Base-by-base conservation (phyloP, 139 green algal genomes). In the Tetradesmus obliquus region DNA sequence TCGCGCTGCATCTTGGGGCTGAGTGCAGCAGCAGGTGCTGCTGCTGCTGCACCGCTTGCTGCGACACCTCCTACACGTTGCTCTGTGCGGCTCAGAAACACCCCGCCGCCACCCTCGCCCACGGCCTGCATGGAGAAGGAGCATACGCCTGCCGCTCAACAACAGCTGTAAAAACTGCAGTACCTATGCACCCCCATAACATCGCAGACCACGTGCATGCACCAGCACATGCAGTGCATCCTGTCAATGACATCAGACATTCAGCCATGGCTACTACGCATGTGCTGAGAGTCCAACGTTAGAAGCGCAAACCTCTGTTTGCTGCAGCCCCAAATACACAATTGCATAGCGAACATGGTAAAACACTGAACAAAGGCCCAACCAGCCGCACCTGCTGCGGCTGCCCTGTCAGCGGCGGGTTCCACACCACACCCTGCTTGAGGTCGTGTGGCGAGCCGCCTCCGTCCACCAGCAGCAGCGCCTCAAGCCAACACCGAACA, bases 361-460 rank as follows among this genome's bases (percentile, higher is more conserved):
- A 12, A 72, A 72, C 62, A 72, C 10, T 12, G 10, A 72, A 9
- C 20, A 5, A 24, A 79, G 12, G 5, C 71, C 71, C 20, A 7
- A 17, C 5, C 6, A 86, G 20, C 51, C 22, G 12, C 22, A 82
- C 85, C 66, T 89, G 85, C 45, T 89, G 60, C 1, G 53, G 91
- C 76, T 85, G 22, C 32, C 58, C 71, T 55, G 80, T 93, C 3
- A 99, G 90, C 2, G 98, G 97, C 10, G 98, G 98, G 92, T 99
- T 99, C 98, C 98, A 99, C 91, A 99, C 91, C 79, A 98, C 95
- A 92, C 99, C 98, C 24, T 58, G 86, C 91, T 98, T 98, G 32
- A 95, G 90, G 0, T 95, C 98, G 62, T 95, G 93, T 1, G 98
- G 98, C 1, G 95, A 98, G 51, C 98, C 97, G 82, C 99, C 97